Base-by-base conservation (phyloP, 2,329 filamentous ascomycete genomes). In the Pleoardoris graminearum region DNA sequence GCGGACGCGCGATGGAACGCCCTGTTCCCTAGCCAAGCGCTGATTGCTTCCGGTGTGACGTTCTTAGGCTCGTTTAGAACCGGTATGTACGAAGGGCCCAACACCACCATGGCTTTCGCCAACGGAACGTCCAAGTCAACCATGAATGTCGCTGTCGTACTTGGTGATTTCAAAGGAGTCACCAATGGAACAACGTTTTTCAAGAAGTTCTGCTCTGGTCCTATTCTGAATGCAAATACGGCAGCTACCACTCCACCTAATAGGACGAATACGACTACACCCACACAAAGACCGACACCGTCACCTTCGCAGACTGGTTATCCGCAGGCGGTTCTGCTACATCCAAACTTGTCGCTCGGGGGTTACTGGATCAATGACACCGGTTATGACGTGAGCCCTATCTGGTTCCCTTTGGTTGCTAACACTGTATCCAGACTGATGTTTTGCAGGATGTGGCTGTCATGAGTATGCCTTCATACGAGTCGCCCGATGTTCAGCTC, bases 291-390 rank as follows among this genome's bases (percentile, higher is more conserved):
- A 1, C 37, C 61, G 5, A 55, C 53, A 8, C 66, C 69, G 5
- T 71, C 68, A 8, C 66, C 69, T 6, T 71, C 69, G 17, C 60
- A 69, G 29, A 63, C 65, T 14, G 65, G 66, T 4, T 78, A 75
- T 46, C 77, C 77, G 0, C 63, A 73, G 16, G 67, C 76, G 2
- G 65, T 73, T 16, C 51, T 75, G 3, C 62, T 72, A 19, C 63
- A 74, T 22, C 53, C 62, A 1, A 68, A 66, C 23, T 63, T 73
- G 21, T 70, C 73, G 4, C 62, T 79, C 27, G 71, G 72, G 11
- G 79, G 79, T 1, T 81, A 80, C 59, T 79, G 75, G 48, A 72
- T 79, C 11, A 71, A 76, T 27, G 66, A 70, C 1, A 57, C 66
- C 4, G 73, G 65, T 12, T 70, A 77, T 8, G 60, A 67, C 48